Base-by-base conservation (phyloP, 73 alveolate species). In the Paramecium octaurelia region DNA sequence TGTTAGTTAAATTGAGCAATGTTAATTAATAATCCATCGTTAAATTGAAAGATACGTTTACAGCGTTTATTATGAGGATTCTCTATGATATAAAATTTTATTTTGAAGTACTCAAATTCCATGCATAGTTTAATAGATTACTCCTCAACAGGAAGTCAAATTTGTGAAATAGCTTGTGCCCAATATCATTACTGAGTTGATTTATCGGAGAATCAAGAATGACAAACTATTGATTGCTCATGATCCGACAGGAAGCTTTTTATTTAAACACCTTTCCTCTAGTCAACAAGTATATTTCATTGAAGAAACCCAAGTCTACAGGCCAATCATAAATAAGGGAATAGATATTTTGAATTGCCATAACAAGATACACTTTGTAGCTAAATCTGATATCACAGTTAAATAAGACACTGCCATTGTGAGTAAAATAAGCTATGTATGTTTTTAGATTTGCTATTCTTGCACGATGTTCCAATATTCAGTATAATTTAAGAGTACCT, bases 241-340 rank as follows among this genome's bases (percentile, higher is more conserved):
- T 48, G 76, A 80, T 80, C 73, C 76, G 18, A 80, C 91, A 3
- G 91, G 91, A 80, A 80, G 91, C 16, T 80, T 80, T 12, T 20
- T 80, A 8, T 11, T 80, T 20, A 80, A 80, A 46, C 91, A 80
- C 34, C 24, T 80, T 10, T 40, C 75, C n/a, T 48, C 60, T 16
- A 48, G 60, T 48, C 60, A 48, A 21, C 16, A 34, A 20, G 91
- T 80, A 21, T 80, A 80, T 43, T 43, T 24, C 31, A 23, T 80
- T 11, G 76, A 40, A 80, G 91, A 80, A 42, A 80, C 46, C 18
- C 8, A 42, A 38, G 75, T 36, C 11, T 80, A 7, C 27, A 11
- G 21, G 5, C 75, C 70, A 20, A 80, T 80, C 27, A 2, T 80
- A 8, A 18, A 46, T 40, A 80, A 46, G 48, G 91, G 75, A 42